Evolutionary conservation across 2,329 filamentous ascomycete genomes (phyloP).

Genomic region (Thelonectria olida): DNA sequence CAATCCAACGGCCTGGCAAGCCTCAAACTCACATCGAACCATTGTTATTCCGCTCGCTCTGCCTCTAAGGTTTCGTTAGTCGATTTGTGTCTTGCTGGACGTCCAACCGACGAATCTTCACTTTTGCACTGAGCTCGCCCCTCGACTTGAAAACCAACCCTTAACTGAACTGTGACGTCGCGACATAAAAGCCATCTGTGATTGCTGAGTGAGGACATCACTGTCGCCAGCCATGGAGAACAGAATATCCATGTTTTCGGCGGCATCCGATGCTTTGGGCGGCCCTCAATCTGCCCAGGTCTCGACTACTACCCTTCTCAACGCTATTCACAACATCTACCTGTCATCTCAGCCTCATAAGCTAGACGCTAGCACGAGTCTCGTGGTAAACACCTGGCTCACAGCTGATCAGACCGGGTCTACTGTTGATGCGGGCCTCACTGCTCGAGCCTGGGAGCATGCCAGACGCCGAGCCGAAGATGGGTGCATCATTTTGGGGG

Average conservation of each 20-base stretch:
- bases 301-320: conserved; percentile 91
- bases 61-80: conserved; percentile 20
- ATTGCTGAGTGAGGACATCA: conserved; percentile 49
- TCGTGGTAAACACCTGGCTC: conserved; percentile 96
- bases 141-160: too few species aligned
- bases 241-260: conserved; percentile 75
- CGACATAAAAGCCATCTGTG: too few species aligned
- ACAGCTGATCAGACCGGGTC: conserved; percentile 77
- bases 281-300: conserved; percentile 80
- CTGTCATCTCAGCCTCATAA: conserved; percentile 82
- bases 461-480: conserved; percentile 93
- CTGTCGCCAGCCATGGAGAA: conserved; percentile 62
- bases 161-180: conserved; percentile 28
- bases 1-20: conserved; percentile 24
- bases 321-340: conserved; percentile 90
- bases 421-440: conserved; percentile 82
- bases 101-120: conserved; percentile 1
- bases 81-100: too few species aligned
- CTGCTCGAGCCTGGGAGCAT: conserved; percentile 92
- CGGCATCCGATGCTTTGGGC: conserved; percentile 70
- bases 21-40: conserved; percentile 22
- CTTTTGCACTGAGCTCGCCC: conserved; percentile 23
- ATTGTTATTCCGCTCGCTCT: conserved; percentile 28
- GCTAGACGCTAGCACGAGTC: conserved; percentile 87
- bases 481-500: conserved; percentile 91